Evolutionary conservation across 2,329 filamentous ascomycete genomes (phyloP).

Genomic region (Ophiostoma sp.): DNA sequence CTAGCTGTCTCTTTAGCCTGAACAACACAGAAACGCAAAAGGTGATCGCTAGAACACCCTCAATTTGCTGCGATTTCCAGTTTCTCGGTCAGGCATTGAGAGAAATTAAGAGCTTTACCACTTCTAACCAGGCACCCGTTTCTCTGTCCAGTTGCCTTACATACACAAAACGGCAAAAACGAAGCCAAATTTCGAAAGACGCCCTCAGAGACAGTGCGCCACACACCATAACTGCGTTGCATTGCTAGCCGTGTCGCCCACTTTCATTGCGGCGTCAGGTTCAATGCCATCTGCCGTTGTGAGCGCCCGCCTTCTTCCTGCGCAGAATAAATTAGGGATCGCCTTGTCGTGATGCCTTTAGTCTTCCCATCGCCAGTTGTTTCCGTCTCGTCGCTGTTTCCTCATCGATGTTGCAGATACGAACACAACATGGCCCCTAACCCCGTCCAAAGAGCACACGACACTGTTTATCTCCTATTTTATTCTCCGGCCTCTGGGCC

Average conservation of each 20-base stretch:
- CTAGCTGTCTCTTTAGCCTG: neutral
- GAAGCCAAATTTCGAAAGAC: neutral
- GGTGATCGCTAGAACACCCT: neutral
- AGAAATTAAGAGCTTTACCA: neutral
- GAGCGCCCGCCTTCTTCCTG: neutral
- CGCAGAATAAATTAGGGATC: neutral
- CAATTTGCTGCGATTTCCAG: neutral
- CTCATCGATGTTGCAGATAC: neutral
- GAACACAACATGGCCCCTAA: neutral
- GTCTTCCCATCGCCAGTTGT: neutral
- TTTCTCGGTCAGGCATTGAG: constrained; percentile 5
- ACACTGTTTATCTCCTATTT: neutral
- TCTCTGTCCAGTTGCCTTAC: neutral
- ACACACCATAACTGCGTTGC: neutral
- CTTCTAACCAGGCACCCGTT: constrained; percentile 19
- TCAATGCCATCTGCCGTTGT: neutral
- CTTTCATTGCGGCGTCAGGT: neutral
- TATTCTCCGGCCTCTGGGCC: neutral
- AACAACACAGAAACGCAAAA: neutral
- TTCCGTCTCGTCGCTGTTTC: neutral
- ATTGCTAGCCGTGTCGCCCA: neutral
- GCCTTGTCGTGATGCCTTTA: too few species aligned
- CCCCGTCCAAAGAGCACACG: neutral
- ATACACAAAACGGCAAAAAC: neutral
- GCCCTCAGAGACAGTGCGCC: neutral